A percentile compares a stretch with the other conserved stretches of the same genome.
These are phyloP conservation scores for Limonium bicolor DNA, from an alignment of 148 eudicot genomes.

Conservation along the genomic window DNA sequence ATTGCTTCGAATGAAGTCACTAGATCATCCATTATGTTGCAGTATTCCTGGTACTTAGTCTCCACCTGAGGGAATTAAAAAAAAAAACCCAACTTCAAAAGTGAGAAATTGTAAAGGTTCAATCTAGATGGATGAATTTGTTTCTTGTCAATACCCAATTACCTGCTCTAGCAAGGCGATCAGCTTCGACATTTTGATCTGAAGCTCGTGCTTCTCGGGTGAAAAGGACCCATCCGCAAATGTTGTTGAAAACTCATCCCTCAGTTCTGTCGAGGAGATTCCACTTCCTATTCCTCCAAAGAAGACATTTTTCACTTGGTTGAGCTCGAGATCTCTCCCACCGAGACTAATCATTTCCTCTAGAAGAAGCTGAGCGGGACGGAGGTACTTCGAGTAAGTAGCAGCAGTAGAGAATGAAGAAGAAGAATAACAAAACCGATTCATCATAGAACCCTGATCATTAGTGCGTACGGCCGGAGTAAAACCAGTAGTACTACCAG, in stretches of 20 bases:
- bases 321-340: slow-evolving; percentile 25
- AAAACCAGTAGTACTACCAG: slow-evolving; percentile 7
- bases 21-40: slow-evolving; percentile 50
- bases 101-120: background rate
- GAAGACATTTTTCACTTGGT: slow-evolving; percentile 39
- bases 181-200: slow-evolving; percentile 55
- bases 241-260: slow-evolving; percentile 38
- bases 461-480: background rate
- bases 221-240: slow-evolving; percentile 24
- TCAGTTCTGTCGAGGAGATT: slow-evolving; percentile 31
- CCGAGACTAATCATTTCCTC: slow-evolving; percentile 51
- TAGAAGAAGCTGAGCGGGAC: slow-evolving; percentile 64
- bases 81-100: background rate
- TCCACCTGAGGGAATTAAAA: slow-evolving; percentile 91
- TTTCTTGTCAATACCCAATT: slow-evolving; percentile 6
- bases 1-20: slow-evolving; percentile 59
- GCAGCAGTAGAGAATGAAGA: slow-evolving; percentile 16
- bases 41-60: slow-evolving; percentile 62
- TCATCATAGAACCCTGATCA: too few relatives aligned
- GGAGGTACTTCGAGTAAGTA: slow-evolving; percentile 39
- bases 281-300: slow-evolving; percentile 28
- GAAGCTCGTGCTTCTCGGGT: slow-evolving; percentile 39
- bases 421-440: too few relatives aligned
- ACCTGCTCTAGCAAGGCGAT: slow-evolving; percentile 75
- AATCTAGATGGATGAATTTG: background rate